These are phyloP conservation scores for Trichothecium roseum DNA, from an alignment of 2,329 filamentous ascomycete species.

Conservation along the genomic window DNA sequence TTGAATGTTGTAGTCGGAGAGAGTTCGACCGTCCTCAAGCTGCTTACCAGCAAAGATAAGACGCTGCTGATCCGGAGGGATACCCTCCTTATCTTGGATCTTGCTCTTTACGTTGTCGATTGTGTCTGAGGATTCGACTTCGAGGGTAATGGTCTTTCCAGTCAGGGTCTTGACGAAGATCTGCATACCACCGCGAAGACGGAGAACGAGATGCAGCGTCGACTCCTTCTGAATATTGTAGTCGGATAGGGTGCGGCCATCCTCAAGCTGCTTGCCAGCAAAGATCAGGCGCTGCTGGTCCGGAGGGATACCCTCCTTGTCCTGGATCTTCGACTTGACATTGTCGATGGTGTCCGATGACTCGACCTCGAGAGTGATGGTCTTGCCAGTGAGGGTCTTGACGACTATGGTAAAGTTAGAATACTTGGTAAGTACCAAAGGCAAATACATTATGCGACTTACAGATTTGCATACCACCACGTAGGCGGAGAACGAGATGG, in stretches of 20 bases:
- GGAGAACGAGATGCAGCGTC: slow-evolving; percentile 70
- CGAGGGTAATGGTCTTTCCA: slow-evolving; percentile 88
- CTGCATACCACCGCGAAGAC: slow-evolving; percentile 73
- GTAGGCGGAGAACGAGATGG: slow-evolving; percentile 65
- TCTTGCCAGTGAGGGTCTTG: slow-evolving; percentile 83
- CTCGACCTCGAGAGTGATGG: slow-evolving; percentile 86
- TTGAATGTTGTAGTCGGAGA: slow-evolving; percentile 93
- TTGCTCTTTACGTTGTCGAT: slow-evolving; percentile 97
- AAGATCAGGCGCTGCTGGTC: slow-evolving; percentile 94
- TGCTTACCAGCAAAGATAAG: slow-evolving; percentile 96
- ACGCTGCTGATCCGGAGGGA: slow-evolving; percentile 91
- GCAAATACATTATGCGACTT: slow-evolving; percentile 18
- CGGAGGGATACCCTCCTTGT: slow-evolving; percentile 87
- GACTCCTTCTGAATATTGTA: slow-evolving; percentile 97
- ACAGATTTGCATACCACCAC: slow-evolving; percentile 58
- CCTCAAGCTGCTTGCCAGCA: slow-evolving; percentile 86
- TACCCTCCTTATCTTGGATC: slow-evolving; percentile 98
- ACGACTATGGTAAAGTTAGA: slow-evolving; percentile 37
- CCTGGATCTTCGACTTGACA: slow-evolving; percentile 87
- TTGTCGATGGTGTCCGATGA: slow-evolving; percentile 89
- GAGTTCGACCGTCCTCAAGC: slow-evolving; percentile 82
- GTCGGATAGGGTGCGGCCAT: slow-evolving; percentile 81
- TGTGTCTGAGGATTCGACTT: slow-evolving; percentile 82
- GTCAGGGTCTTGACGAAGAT: slow-evolving; percentile 75
- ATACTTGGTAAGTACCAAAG: neutral